phyloP scores from a whole-genome alignment of 106 monocot species.

The Alisma plantagoaquatica region DNA sequence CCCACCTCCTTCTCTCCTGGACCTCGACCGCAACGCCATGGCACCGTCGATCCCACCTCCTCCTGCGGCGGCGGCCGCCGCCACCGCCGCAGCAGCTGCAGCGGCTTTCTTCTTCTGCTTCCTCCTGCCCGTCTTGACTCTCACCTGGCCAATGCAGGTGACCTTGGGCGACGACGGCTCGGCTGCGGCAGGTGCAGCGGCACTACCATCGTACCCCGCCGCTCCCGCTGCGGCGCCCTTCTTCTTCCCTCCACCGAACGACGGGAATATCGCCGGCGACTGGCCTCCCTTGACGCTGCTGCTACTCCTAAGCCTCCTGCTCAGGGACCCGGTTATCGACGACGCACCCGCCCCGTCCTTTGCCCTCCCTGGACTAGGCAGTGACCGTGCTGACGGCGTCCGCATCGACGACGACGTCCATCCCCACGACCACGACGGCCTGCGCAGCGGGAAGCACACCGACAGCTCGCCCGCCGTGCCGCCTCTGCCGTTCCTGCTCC shows the following conservation, averaged over 20 bases:
- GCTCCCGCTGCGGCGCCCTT: constrained; percentile 50
- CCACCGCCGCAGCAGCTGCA: no score
- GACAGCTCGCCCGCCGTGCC: constrained; percentile 42
- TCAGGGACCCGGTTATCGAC: constrained; percentile 55
- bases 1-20: constrained; percentile 24
- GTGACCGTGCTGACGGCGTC: constrained; percentile 36
- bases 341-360: constrained; percentile 18
- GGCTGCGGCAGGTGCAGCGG: no score
- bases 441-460: constrained; percentile 71
- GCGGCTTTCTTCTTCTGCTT: constrained; percentile 20
- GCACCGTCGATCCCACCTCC: no score
- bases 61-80: no score
- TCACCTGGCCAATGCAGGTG: constrained; percentile 96
- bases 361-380: constrained; percentile 40
- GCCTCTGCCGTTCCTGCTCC: constrained; percentile 7
- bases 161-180: constrained; percentile 96
- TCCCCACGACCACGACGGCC: no score
- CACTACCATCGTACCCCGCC: no score
- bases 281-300: constrained; percentile 80
- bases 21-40: constrained; percentile 41
- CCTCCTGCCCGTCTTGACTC: constrained; percentile 43
- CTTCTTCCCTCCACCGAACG: constrained; percentile 14
- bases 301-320: constrained; percentile 58
- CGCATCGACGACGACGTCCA: constrained; percentile 36
- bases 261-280: constrained; percentile 32